Evolutionary conservation across 257 asterid genomes (phyloP).

Genomic region (Solanum pennellii): DNA sequence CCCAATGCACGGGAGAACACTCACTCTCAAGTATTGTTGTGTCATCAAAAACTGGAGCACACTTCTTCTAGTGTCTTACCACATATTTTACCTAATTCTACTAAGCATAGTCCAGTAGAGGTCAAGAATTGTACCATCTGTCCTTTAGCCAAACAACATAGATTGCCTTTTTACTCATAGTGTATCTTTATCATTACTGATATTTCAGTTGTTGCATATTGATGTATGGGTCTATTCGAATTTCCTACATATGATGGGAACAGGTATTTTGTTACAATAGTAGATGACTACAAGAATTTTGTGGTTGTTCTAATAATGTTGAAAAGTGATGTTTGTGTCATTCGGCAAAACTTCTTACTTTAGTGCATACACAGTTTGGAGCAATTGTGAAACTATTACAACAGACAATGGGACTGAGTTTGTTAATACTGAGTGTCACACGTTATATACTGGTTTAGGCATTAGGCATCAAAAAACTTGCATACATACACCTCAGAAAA

Average conservation of each 20-base stretch:
- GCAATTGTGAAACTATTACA: too few species aligned
- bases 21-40: neutral
- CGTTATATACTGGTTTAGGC: too few species aligned
- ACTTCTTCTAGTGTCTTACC: neutral
- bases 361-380: too few species aligned
- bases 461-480: too few species aligned
- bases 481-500: too few species aligned
- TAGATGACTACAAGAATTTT: neutral
- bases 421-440: too few species aligned
- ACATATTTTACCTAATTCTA: too few species aligned
- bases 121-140: neutral
- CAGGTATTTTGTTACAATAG: neutral
- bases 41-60: too few species aligned
- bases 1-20: neutral
- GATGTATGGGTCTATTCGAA: neutral
- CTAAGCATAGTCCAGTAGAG: neutral
- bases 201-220: neutral
- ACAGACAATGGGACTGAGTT: too few species aligned
- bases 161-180: neutral
- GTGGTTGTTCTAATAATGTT: too few species aligned
- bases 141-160: neutral
- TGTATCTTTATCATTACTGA: too few species aligned
- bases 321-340: neutral
- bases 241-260: too few species aligned
- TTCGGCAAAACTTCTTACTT: neutral